Base-by-base conservation (phyloP, 129 eudicot genomes). In the Apium graveolens region DNA sequence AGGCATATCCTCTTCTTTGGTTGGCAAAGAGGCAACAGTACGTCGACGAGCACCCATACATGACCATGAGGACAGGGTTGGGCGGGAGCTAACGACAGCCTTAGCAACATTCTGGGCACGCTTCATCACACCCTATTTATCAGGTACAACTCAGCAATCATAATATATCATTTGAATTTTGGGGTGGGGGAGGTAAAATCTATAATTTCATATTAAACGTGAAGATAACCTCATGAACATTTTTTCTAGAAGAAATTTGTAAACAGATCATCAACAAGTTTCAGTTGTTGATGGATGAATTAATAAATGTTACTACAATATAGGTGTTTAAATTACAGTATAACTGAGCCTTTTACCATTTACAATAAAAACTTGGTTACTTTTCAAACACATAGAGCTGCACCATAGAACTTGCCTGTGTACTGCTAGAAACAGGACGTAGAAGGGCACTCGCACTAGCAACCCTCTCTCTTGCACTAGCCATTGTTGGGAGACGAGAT, bases 1-100 rank as follows among this genome's bases (percentile, higher is more conserved):
- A 24, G 91, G 85, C 55, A 81, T 73, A 37, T 81, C 90, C 20
- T 90, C 92, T 65, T 79, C 76, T 82, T 75, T 86, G 14, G 84
- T 76, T 46, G 91, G 79, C 74, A 85, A 42, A 20, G 88, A 81
- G 83, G 83, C 80, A 21, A 84, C 86, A 4, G 87, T 70, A 68
- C 99, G 96, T n/a, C 99, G 94, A 13, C 97, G 92, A 69, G 97
- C 90, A 27, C 99, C 99, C 94, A 96, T 96, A 80, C 99, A 96
- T 46, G 95, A 81, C 99, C 99, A 96, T 38, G 92, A 89, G 16
- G 97, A 90, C 62, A 96, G 76, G 24, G 97, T 86, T 39, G 97
- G 84, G 1, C 96, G 97, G 68, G 97, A 90, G 80, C 84, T 85
- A 42, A 89, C 99, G 38, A 96, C 99, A n/a, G 99, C 99, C 75